Evolutionary conservation across 2,329 filamentous ascomycete species (phyloP), one percentile per base, ranked within the genome.

Genomic region (Pseudogymnoascus sp.): DNA sequence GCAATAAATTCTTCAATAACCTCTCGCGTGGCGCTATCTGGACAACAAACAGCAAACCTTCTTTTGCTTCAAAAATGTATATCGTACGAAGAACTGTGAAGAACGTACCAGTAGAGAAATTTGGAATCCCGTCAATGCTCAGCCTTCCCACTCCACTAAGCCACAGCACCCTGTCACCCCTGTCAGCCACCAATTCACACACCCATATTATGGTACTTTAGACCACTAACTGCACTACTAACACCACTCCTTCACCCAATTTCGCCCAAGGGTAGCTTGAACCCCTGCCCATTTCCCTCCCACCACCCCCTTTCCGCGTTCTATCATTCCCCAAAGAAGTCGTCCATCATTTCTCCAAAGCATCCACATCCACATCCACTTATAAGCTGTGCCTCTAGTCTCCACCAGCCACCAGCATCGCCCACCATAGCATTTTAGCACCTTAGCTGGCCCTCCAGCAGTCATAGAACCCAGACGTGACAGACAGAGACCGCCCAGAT

Each of bases 231-330:
- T 1, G 22, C 42, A 49, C 42, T 5, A 4, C 5, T n/a, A 28
- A 28, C 22, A 49, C 42, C 42, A 28, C 23, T 49, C 23, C 42
- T 16, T 49, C 45, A 55, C 45, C 28, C 45, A 55, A 19, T 55
- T 55, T 55, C 45, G 45, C n/a, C 45, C 45, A 55, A 55, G 45
- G 45, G n/a, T 55, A 55, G 45, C 45, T 55, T 55, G 45, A 14
- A 55, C 45, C 45, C 45, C 16, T 55, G 45, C n/a, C 2, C 11
- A 19, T 1, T 55, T 19, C 14, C 7, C 9, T 30, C 25, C 25
- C 25, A 16, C 2, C 49, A 28, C 49, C n/a, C 49, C 49, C 28
- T 25, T 33, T 55, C 25, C 5, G 14, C 5, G 14, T 14, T 14
- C 5, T 6, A 8, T 33, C 22, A 11, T 33, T 12, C 25, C 25